phyloP scores from a whole-genome alignment of 371 early-diverging fungal genomes.

The Mortierella sp. region DNA sequence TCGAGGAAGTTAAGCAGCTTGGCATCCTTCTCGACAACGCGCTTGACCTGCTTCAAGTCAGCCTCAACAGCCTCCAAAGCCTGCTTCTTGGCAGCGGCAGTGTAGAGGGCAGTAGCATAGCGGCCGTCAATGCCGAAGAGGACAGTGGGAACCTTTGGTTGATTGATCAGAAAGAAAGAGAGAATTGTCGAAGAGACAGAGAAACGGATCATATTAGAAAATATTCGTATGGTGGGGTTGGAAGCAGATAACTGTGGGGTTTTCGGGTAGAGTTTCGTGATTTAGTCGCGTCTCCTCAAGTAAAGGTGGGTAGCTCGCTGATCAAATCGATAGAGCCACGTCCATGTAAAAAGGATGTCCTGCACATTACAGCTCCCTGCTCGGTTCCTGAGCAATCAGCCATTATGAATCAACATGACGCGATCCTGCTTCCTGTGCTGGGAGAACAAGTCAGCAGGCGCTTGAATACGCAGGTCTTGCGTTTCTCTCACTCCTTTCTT shows the following conservation, averaged over 20 bases:
- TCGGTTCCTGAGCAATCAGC: neutral
- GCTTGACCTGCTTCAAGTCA: slow-evolving; percentile 80
- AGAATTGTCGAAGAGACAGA: neutral
- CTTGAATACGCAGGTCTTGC: neutral
- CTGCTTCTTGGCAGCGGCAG: slow-evolving; percentile 91
- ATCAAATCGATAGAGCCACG: neutral
- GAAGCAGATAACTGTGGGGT: neutral
- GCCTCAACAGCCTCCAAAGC: slow-evolving; percentile 86
- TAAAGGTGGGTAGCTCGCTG: neutral
- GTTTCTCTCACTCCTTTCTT: neutral
- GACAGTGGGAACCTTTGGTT: slow-evolving; percentile 78
- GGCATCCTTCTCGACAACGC: slow-evolving; percentile 78
- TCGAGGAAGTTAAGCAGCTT: slow-evolving; percentile 80
- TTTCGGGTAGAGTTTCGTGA: too few species aligned
- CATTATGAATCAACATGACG: too few species aligned
- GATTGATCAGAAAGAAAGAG: neutral
- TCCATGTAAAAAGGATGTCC: neutral
- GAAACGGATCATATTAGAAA: neutral
- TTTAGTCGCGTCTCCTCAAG: too few species aligned
- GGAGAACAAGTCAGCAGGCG: neutral
- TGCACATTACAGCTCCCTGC: neutral
- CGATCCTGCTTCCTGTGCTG: neutral
- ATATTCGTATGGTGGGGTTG: neutral
- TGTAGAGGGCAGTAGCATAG: slow-evolving; percentile 97
- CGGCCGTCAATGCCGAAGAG: slow-evolving; percentile 96